Percentiles rank a stretch among this genome's conserved stretches.
Conservation (phyloP, 371 early-diverging fungal genomes). For the Apophysomyces elegans region DNA sequence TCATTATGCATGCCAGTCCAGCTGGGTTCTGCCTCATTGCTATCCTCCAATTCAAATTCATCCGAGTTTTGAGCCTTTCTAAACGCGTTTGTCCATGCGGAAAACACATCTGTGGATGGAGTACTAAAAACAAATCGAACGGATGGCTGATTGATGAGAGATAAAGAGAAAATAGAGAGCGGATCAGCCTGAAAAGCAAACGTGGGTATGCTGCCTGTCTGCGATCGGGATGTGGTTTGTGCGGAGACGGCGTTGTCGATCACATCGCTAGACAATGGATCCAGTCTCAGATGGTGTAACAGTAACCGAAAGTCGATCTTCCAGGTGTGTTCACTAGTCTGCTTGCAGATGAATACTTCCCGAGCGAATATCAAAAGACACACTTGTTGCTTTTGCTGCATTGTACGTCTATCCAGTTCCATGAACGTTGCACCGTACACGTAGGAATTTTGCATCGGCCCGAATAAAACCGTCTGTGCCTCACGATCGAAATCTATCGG, state of each 20-base stretch:
- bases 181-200: constrained; percentile 1
- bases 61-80: constrained; percentile 17
- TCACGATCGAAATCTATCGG: constrained; percentile 32
- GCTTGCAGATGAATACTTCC: constrained; percentile 16
- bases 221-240: constrained; percentile 4
- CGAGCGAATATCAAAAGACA: constrained; percentile 22
- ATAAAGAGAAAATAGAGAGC: constrained; percentile 1
- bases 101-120: constrained; percentile 2
- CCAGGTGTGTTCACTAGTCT: constrained; percentile 3
- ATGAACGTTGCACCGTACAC: constrained; percentile 31
- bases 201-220: neutral
- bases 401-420: constrained; percentile 22
- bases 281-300: constrained; percentile 17
- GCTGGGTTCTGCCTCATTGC: constrained; percentile 16
- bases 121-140: constrained; percentile 2
- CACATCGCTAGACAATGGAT: constrained; percentile 4
- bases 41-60: neutral
- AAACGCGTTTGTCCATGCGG: constrained; percentile 16
- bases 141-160: constrained; percentile 9
- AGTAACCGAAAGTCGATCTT: constrained; percentile 13
- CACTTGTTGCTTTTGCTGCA: constrained; percentile 25
- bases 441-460: neutral
- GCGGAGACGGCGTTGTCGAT: neutral
- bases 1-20: constrained; percentile 24
- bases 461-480: constrained; percentile 24